Conservation (phyloP, 768 basidiomycete genomes). For the Leucogyrophana mollusca region DNA sequence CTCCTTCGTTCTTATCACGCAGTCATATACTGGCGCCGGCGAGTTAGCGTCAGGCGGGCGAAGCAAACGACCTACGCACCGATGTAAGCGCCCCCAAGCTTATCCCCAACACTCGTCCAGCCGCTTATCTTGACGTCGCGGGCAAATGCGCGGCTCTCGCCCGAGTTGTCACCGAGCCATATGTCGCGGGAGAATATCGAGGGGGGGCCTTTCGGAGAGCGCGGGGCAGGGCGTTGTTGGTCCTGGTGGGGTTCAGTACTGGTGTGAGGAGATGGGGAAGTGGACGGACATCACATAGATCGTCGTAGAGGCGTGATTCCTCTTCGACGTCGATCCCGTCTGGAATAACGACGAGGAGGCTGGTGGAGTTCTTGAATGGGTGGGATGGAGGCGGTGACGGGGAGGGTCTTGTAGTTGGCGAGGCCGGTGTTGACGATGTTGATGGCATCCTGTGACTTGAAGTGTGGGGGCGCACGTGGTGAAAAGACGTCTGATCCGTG, state of each 20-base stretch:
- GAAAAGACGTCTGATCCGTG: too few relatives aligned
- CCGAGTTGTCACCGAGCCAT: conserved; percentile 63
- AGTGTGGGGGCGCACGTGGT: too few relatives aligned
- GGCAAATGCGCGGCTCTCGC: conserved; percentile 55
- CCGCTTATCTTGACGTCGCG: conserved; percentile 64
- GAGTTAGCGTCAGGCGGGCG: not conserved
- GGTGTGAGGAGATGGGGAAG: too few relatives aligned
- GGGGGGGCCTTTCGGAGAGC: conserved; percentile 35
- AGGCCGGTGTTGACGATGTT: too few relatives aligned
- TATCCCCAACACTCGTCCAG: conserved; percentile 74
- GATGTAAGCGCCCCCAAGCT: conserved; percentile 60
- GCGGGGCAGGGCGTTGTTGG: conserved; percentile 1
- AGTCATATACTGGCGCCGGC: conserved; percentile 55
- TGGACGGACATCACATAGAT: conserved; percentile 50
- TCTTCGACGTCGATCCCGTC: conserved; percentile 65
- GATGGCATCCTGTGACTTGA: too few relatives aligned
- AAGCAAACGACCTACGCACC: conserved; percentile 36
- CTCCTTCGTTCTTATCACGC: conserved; percentile 66
- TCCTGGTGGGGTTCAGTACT: too few relatives aligned
- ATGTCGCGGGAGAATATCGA: conserved; percentile 70
- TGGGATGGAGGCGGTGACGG: conserved; percentile 21
- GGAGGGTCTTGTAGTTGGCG: conserved; percentile 7
- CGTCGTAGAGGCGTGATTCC: conserved; percentile 65
- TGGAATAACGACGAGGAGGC: conserved; percentile 54
- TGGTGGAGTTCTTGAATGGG: conserved; percentile 46